Evolutionary conservation across 2,329 filamentous ascomycete genomes (phyloP).

Genomic region (Hypoxylon sp.): DNA sequence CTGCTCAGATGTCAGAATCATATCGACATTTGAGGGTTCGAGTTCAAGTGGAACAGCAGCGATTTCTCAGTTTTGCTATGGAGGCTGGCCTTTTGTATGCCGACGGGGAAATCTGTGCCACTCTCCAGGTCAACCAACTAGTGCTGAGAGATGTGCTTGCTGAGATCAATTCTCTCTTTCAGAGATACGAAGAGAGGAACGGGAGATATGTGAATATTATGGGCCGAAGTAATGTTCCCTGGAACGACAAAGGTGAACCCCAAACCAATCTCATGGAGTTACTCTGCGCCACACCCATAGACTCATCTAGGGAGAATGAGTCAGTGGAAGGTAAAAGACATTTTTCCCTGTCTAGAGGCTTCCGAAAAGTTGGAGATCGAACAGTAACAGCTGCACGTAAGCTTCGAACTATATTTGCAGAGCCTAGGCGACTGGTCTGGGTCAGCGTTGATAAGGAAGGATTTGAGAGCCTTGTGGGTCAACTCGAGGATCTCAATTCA

Average conservation of each 20-base stretch:
- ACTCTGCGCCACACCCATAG: background rate
- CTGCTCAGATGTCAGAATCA: conserved; percentile 17
- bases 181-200: conserved; percentile 5
- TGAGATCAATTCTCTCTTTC: conserved; percentile 19
- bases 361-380: background rate
- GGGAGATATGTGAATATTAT: background rate
- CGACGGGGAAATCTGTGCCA: conserved; percentile 8
- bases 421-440: conserved; percentile 26
- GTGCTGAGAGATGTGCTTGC: conserved; percentile 19
- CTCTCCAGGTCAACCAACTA: conserved; percentile 23
- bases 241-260: conserved; percentile 2
- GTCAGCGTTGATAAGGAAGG: conserved; percentile 24
- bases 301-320: background rate
- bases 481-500: conserved; percentile 26
- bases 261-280: background rate
- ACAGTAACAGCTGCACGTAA: conserved; percentile 10
- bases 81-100: conserved; percentile 22
- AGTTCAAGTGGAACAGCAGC: conserved; percentile 32
- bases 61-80: conserved; percentile 27
- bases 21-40: conserved; percentile 24
- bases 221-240: background rate
- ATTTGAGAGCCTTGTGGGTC: conserved; percentile 20
- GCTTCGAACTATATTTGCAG: conserved; percentile 17
- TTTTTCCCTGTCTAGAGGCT: background rate
- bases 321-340: background rate